These are phyloP conservation scores for Colletotrichum sublineola DNA, from an alignment of 2,329 filamentous ascomycete species.

Conservation along the genomic window DNA sequence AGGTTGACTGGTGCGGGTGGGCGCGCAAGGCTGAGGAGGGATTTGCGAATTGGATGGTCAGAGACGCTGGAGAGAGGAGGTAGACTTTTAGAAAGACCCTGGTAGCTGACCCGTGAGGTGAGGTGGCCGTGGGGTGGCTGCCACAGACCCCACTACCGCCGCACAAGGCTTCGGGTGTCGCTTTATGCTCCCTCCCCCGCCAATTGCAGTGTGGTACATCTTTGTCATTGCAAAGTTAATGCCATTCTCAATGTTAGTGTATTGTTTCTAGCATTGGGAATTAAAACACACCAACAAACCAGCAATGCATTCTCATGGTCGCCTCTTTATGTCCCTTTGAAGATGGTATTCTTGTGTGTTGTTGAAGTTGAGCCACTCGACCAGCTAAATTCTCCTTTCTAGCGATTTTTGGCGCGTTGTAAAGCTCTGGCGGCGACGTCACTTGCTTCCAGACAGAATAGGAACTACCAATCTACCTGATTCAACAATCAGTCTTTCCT, in stretches of 20 bases:
- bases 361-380: background rate
- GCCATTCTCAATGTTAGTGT: background rate
- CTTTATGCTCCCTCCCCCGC: constrained; percentile 35
- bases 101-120: constrained; percentile 18
- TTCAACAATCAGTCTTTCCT: background rate
- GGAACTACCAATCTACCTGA: background rate
- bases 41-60: constrained; percentile 19
- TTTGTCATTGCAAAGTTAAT: background rate
- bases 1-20: constrained; percentile 7
- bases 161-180: constrained; percentile 36
- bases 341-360: no score
- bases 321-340: background rate
- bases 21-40: constrained; percentile 33
- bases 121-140: constrained; percentile 16
- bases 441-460: background rate
- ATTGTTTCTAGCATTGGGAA: background rate
- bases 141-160: constrained; percentile 32
- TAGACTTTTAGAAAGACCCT: constrained; percentile 40
- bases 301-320: background rate
- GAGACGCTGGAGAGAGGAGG: constrained; percentile 20
- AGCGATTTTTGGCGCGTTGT: background rate
- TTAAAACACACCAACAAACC: background rate
- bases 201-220: constrained; percentile 14
- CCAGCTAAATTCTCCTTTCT: background rate
- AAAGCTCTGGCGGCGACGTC: background rate